Base-by-base conservation (phyloP, 2,329 filamentous ascomycete species). In the Penicillium sp. region DNA sequence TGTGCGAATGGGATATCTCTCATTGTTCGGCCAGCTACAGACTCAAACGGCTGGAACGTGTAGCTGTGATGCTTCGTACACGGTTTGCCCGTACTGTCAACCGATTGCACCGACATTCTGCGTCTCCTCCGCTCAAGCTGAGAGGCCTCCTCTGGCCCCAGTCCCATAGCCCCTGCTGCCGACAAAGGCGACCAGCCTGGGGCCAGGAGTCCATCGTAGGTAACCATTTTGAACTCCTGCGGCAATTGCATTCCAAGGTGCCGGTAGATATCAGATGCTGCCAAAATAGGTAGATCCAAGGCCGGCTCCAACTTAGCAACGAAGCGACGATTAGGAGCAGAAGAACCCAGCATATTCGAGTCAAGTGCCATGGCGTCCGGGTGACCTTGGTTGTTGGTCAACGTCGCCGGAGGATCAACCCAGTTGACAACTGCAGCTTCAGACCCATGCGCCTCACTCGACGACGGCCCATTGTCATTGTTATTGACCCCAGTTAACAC, bases 1-100 rank as follows among this genome's bases (percentile, higher is more conserved):
- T 75, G 72, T 10, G 66, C 69, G 45, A 75, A 74, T 3, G 68
- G 69, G 19, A 75, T 59, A 21, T 72, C 68, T 45, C 59, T 65
- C 32, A 74, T 63, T 13, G 66, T 70, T 31, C 67, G 64, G 22
- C 69, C 69, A 13, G 68, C 62, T 34, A 68, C 64, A 32, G 68
- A 63, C 47, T 72, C 70, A 49, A 72, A 69, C 0, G 68, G 60
- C 39, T 73, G 69, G 44, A 75, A 71, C 1, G 65, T 69, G 52
- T 73, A 74, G 45, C 64, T 66, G 48, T 74, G 71, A 15, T 60
- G 57, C 44, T 68, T 66, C 21, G 57, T 59, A 24, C 55, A 59
- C 17, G 57, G 54, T 17, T 62, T 53, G 8, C 64, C 65, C 12
- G 61, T 57, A 6, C 59, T 57, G 49, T 66, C 62, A 52, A 70